Evolutionary conservation across 2,329 filamentous ascomycete genomes (phyloP), one percentile per base, ranked within the genome.

Genomic region (Cytospora leucostoma): DNA sequence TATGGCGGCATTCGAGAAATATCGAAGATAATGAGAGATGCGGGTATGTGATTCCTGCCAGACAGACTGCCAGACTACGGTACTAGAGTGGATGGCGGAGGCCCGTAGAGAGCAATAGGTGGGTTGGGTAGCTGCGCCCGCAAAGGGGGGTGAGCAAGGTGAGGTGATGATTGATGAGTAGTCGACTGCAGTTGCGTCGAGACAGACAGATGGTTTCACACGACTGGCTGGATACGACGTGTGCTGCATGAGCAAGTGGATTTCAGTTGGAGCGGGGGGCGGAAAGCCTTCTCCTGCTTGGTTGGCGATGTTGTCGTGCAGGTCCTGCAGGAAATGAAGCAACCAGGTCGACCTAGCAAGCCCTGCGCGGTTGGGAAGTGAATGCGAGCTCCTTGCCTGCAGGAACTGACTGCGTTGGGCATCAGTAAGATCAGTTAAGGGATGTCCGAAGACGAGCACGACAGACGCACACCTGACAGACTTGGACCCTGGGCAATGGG

Each of bases 1-100:
- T 63, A 62, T 56, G 61, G 56, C 64, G 52, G 63, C 68, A 69
- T 70, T 59, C 67, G 65, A 52, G 53, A 38, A 49, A 27, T 55
- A 19, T 55, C 33, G 52, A 56, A 38, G 32, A 47, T 19, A 47
- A 12, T 47, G 44, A 47, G n/a, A 47, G 44, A 47, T 61, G 60
- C 60, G 51, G 54, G 21, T 55, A 27, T 40, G 21, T 38, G 58
- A 38, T 60, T 50, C 49, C 49, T 49, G 40, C 32, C 33, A 55
- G 51, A 27, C 27, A 27, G 27, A 27, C 27, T 3, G 27, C 27
- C 4, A 27, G 27, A 27, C 27, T 27, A 27, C 27, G 27, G 27
- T 27, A 27, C 27, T 27, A 4, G 27, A 47, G 40, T 19, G 47
- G 53, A 13, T 19, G 60, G 38, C n/a, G n/a, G n/a, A n/a, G 10